Conservation (phyloP, 1,284 basidiomycete species). For the Ceratobasidium sp. region DNA sequence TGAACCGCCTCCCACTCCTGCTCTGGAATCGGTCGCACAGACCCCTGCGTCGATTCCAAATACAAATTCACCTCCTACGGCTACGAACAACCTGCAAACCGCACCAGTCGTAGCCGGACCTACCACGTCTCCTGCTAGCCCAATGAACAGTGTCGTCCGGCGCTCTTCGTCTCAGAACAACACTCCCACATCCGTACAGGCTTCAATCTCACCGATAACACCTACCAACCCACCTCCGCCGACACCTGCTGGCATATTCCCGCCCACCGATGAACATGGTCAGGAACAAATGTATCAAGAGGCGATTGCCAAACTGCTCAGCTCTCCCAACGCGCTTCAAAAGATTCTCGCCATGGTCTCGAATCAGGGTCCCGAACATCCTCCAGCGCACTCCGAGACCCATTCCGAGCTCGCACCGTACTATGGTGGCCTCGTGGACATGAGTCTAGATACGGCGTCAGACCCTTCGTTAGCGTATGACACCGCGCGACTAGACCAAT, state of each 20-base stretch:
- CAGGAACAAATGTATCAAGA: slow-evolving; percentile 67
- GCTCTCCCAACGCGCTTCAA: slow-evolving; percentile 76
- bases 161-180: slow-evolving; percentile 45
- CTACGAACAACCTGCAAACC: background rate
- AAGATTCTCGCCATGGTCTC: slow-evolving; percentile 60
- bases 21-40: slow-evolving; percentile 41
- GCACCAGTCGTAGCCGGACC: slow-evolving; percentile 8
- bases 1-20: slow-evolving; percentile 35
- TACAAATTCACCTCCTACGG: background rate
- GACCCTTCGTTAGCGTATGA: slow-evolving; percentile 12
- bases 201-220: slow-evolving; percentile 48
- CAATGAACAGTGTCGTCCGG: slow-evolving; percentile 24
- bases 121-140: slow-evolving; percentile 1
- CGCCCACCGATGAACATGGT: slow-evolving; percentile 11
- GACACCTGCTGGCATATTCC: slow-evolving; percentile 39
- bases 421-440: slow-evolving; percentile 39
- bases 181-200: slow-evolving; percentile 28
- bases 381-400: slow-evolving; percentile 8
- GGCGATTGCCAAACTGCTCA: slow-evolving; percentile 70
- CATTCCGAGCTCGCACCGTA: slow-evolving; percentile 42
- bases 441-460: background rate
- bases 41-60: slow-evolving; percentile 16
- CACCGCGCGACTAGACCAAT: slow-evolving; percentile 50
- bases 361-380: slow-evolving; percentile 28
- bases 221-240: slow-evolving; percentile 47